A percentile compares a stretch with the other conserved stretches of the same genome.
Conservation (phyloP, 1,284 basidiomycete genomes). For the Volvariella volvacea region DNA sequence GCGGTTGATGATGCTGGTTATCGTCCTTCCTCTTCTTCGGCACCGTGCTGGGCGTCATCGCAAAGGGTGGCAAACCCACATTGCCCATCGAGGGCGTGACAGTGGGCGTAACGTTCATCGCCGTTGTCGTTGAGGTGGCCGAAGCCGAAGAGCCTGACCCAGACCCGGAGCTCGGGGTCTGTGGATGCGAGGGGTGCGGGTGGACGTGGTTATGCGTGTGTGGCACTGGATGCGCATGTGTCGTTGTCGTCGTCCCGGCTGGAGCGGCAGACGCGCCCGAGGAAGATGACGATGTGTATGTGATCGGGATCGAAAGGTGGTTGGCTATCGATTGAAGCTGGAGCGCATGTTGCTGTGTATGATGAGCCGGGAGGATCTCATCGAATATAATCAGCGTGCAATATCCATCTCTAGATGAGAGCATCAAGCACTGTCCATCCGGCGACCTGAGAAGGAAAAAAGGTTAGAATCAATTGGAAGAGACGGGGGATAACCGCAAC, state of each 20-base stretch:
- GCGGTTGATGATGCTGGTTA: constrained; percentile 12
- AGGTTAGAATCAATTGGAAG: constrained; percentile 2
- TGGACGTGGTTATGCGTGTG: neutral
- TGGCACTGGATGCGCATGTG: neutral
- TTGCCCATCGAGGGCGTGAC: constrained; percentile 19
- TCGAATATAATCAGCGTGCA: constrained; percentile 91
- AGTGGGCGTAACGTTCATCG: constrained; percentile 15
- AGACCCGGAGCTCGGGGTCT: constrained; percentile 15
- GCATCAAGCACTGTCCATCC: constrained; percentile 89
- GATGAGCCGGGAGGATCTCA: constrained; percentile 82
- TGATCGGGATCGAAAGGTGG: constrained; percentile 64
- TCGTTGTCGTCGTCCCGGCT: neutral
- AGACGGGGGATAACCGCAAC: constrained; percentile 21
- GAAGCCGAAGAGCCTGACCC: neutral
- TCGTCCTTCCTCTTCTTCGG: constrained; percentile 39
- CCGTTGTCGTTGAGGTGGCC: constrained; percentile 14
- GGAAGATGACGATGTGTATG: constrained; percentile 25
- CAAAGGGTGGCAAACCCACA: constrained; percentile 24
- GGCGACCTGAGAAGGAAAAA: constrained; percentile 65
- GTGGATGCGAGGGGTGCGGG: constrained; percentile 2
- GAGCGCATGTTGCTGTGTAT: constrained; percentile 82
- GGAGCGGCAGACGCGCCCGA: constrained; percentile 12
- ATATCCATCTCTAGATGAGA: constrained; percentile 94
- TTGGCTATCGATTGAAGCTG: constrained; percentile 85
- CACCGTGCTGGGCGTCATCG: constrained; percentile 30